Evolutionary conservation across 176 grass and related monocot genomes (phyloP).

Genomic region (Cenchrus fungigraminus): DNA sequence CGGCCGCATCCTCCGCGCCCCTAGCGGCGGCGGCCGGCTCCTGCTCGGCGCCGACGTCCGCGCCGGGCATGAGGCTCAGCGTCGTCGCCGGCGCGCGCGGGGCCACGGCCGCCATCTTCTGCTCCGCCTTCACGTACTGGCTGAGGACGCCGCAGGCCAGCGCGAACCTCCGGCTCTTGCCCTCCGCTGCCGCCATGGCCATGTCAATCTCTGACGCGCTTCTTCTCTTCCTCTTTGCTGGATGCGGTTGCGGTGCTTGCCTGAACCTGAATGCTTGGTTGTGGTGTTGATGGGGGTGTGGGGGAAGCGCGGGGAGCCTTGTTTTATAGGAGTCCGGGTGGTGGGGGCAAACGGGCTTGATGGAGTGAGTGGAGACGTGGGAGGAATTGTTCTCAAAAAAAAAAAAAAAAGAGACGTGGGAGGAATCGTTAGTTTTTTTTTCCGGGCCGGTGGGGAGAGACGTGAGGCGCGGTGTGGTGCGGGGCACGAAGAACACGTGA

Average conservation of each 20-base stretch:
- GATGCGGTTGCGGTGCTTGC: neutral
- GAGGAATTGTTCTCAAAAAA: no score
- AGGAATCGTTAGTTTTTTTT: neutral
- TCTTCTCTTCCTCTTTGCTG: no score
- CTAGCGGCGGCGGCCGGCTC: neutral
- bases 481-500: conserved; percentile 64
- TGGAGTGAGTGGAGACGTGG: neutral
- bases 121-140: conserved; percentile 86
- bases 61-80: conserved; percentile 72
- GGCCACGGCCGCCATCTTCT: conserved; percentile 44
- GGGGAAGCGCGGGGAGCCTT: neutral
- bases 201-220: neutral
- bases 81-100: conserved; percentile 40
- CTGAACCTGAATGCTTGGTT: neutral
- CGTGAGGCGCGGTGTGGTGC: neutral
- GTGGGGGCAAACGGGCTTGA: no score
- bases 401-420: no score
- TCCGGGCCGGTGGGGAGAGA: neutral
- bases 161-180: conserved; percentile 77
- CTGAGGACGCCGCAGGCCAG: conserved; percentile 79
- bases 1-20: conserved; percentile 2
- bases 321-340: conserved; percentile 10
- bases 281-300: neutral
- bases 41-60: conserved; percentile 44
- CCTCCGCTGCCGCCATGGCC: conserved; percentile 43